Conservation (phyloP, 306 rosid species). For the Dalbergia cochinchinensis region DNA sequence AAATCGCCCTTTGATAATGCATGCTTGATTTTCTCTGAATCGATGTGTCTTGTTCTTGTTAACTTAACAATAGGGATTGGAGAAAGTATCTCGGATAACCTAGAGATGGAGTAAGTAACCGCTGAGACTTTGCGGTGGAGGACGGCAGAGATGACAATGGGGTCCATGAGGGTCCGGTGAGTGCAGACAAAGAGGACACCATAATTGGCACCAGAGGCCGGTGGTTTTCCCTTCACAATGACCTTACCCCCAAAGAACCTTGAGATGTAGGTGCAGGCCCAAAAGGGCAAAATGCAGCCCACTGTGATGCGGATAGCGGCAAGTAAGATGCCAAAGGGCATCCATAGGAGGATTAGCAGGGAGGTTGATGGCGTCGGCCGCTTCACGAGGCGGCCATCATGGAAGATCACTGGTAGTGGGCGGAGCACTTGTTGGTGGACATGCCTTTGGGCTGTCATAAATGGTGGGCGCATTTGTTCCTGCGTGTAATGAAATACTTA, state of each 20-base stretch:
- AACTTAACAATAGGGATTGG: conserved; percentile 88
- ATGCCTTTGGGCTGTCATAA: conserved; percentile 35
- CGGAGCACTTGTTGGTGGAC: conserved; percentile 52
- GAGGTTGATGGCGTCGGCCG: conserved; percentile 80
- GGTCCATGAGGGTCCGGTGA: conserved; percentile 94
- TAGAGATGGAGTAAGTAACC: conserved; percentile 86
- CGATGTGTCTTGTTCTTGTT: conserved; percentile 71
- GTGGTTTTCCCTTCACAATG: conserved; percentile 79
- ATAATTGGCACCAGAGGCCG: conserved; percentile 42
- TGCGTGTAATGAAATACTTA: conserved; percentile 30
- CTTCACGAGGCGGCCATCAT: conserved; percentile 94
- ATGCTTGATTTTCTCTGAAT: conserved; percentile 70
- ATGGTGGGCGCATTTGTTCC: conserved; percentile 70
- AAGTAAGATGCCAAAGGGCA: conserved; percentile 84
- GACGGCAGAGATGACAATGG: conserved; percentile 77
- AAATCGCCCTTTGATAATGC: conserved; percentile 74
- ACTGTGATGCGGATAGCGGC: conserved; percentile 62
- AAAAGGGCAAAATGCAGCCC: conserved; percentile 68
- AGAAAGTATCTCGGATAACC: conserved; percentile 78
- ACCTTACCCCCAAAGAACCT: conserved; percentile 67
- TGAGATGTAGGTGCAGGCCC: conserved; percentile 59
- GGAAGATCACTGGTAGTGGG: conserved; percentile 92
- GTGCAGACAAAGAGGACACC: conserved; percentile 96
- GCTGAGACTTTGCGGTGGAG: conserved; percentile 80
- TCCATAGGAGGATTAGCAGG: conserved; percentile 81